Evolutionary conservation across 2,329 filamentous ascomycete genomes (phyloP), one percentile per base, ranked within the genome.

Genomic region (Sclerotinia subarctica): DNA sequence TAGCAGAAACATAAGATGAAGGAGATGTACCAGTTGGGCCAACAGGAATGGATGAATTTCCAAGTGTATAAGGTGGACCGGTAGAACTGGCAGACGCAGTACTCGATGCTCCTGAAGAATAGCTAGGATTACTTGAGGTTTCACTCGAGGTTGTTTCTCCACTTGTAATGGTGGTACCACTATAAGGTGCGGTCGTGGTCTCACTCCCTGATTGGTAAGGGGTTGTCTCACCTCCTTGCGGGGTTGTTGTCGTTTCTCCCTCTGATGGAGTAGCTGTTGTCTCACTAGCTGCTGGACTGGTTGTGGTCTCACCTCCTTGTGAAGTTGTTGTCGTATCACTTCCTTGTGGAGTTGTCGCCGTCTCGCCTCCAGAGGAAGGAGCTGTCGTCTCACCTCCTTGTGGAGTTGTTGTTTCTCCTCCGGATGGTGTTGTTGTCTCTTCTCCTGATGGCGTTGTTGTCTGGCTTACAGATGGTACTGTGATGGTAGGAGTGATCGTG

Each of bases 71-170:
- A 54, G 47, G 24, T 32, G 49, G 15, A 10, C 24, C 15, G 7
- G 42, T 64, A 56, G 42, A 42, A 15, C 4, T 57, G 7, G 42
- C 6, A 17, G 58, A 10, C 7, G 42, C 29, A 44, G 53, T 51
- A 32, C 8, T 51, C 1, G 53, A 58, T 32, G 8, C 32, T 21
- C 8, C 42, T 32, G 58, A 68, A 46, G 58, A 38, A 19, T 44
- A 52, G 26, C 35, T 51, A n/a, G 52, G 32, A n/a, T 11, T 53
- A 51, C 46, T 65, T 21, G 60, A 54, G 56, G 60, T 58, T 52
- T 52, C 46, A 26, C 52, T 57, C 19, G 51, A 17, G 11, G 42
- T 58, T 44, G 11, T 68, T 3, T 46, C 66, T 52, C 46, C 47
- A 26, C 38, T 11, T 10, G 10, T 57, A 4, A 26, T 58, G 24